Percentiles rank a stretch among this genome's conserved stretches.
phyloP scores from a whole-genome alignment of 2,329 filamentous ascomycete species.

The Penicillium thymicola region DNA sequence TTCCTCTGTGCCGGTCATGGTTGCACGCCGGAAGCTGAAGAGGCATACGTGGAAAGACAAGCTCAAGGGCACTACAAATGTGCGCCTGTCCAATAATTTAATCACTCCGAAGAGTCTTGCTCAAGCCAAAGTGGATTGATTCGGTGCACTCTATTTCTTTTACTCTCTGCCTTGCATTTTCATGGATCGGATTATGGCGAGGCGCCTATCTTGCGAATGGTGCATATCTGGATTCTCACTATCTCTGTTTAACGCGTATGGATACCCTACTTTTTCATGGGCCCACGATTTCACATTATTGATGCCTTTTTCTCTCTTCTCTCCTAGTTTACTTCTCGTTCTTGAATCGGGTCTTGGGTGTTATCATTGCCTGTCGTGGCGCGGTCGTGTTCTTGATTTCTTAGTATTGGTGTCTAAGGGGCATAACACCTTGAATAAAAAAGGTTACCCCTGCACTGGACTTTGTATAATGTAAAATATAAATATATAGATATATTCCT shows the following conservation, averaged over 20 bases:
- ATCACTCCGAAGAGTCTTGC: constrained; percentile 66
- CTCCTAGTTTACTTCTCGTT: background rate
- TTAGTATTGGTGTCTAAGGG: background rate
- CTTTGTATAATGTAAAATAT: background rate
- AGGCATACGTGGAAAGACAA: constrained; percentile 74
- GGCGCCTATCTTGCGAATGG: background rate
- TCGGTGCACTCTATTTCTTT: background rate
- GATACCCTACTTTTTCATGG: constrained; percentile 5
- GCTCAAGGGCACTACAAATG: constrained; percentile 57
- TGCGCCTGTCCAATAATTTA: constrained; percentile 78
- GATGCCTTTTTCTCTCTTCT: background rate
- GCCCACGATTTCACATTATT: background rate
- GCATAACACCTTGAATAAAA: background rate
- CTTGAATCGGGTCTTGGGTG: background rate
- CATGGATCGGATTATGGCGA: background rate
- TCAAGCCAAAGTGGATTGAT: constrained; percentile 71
- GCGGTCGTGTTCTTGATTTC: background rate
- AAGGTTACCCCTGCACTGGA: background rate
- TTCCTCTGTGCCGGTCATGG: constrained; percentile 96
- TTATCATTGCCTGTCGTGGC: background rate
- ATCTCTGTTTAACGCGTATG: background rate
- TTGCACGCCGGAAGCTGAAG: constrained; percentile 81
- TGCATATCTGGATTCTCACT: background rate
- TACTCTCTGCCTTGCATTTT: constrained; percentile 1
- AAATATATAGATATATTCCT: background rate